phyloP scores from a whole-genome alignment of 2,329 filamentous ascomycete genomes.

The Ceratocystis eucalypticola region DNA sequence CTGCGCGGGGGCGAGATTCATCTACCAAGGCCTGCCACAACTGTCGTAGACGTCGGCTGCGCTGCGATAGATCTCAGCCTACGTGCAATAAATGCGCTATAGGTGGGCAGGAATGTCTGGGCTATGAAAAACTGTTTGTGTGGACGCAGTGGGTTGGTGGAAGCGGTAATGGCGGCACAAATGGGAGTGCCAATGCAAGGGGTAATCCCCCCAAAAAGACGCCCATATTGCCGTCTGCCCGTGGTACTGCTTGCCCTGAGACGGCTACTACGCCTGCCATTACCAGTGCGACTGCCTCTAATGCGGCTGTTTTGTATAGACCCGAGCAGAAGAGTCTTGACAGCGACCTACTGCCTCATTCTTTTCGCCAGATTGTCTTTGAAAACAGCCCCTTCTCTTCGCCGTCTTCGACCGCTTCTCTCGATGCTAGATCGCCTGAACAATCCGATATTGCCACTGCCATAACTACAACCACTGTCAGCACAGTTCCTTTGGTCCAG shows the following conservation, averaged over 20 bases:
- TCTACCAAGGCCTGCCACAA: slow-evolving; percentile 42
- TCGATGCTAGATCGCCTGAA: not conserved
- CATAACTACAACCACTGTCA: not conserved
- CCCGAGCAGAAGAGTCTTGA: not conserved
- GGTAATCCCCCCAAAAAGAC: not conserved
- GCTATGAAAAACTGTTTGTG: slow-evolving; percentile 46
- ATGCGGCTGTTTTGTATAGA: not conserved
- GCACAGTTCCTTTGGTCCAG: not conserved
- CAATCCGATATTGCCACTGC: not conserved
- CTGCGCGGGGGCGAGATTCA: slow-evolving; percentile 12
- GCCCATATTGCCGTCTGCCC: not conserved
- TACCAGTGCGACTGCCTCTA: not conserved
- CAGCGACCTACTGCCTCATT: not conserved
- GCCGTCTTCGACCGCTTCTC: not conserved
- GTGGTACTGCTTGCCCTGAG: not conserved
- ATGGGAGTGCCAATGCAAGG: not conserved
- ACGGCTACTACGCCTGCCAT: not conserved
- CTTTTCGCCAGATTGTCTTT: not conserved
- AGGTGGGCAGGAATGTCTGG: slow-evolving; percentile 44
- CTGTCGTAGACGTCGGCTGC: slow-evolving; percentile 46
- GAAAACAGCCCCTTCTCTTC: slow-evolving; percentile 8
- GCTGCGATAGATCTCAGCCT: slow-evolving; percentile 48
- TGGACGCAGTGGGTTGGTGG: slow-evolving; percentile 35
- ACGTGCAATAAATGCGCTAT: slow-evolving; percentile 45
- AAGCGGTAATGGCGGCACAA: not conserved